Evolutionary conservation across 805 yeast genomes (phyloP).

Genomic region (Debaryomyces castellii): DNA sequence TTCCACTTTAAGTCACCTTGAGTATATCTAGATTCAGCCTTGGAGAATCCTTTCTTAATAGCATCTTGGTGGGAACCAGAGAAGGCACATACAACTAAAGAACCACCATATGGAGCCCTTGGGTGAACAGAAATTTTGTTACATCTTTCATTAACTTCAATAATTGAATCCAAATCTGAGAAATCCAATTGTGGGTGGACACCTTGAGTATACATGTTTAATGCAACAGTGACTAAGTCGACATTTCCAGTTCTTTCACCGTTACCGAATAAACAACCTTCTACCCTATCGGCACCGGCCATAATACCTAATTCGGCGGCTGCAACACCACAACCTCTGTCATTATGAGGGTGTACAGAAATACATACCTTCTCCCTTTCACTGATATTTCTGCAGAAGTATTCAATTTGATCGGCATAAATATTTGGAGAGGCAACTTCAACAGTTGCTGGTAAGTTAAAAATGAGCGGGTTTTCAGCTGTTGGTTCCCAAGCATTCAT

Average conservation of each 20-base stretch:
- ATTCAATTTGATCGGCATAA: conserved; percentile 80
- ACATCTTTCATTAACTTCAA: conserved; percentile 71
- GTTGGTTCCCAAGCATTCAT: conserved; percentile 78
- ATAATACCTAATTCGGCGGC: conserved; percentile 74
- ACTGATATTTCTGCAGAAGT: conserved; percentile 62
- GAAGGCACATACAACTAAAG: conserved; percentile 76
- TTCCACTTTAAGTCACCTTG: conserved; percentile 48
- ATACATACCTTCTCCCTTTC: conserved; percentile 72
- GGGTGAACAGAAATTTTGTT: conserved; percentile 73
- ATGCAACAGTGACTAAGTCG: conserved; percentile 71
- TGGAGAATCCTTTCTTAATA: conserved; percentile 62
- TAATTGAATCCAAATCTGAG: conserved; percentile 63
- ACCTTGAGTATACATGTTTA: conserved; percentile 79
- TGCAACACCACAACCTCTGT: conserved; percentile 83
- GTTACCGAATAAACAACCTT: conserved; percentile 79
- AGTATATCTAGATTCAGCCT: conserved; percentile 46
- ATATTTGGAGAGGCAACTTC: conserved; percentile 75
- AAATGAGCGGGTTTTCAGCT: conserved; percentile 69
- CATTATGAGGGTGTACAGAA: conserved; percentile 76
- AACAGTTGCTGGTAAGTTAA: conserved; percentile 79
- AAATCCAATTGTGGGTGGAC: conserved; percentile 70
- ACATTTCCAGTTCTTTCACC: conserved; percentile 88
- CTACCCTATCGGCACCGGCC: conserved; percentile 87
- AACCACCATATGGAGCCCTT: conserved; percentile 81
- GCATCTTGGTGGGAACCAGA: conserved; percentile 75